A percentile compares a stretch with the other conserved stretches of the same genome.
phyloP scores from a whole-genome alignment of 1,139 yeast genomes.

The Suhomyces wounanorum region DNA sequence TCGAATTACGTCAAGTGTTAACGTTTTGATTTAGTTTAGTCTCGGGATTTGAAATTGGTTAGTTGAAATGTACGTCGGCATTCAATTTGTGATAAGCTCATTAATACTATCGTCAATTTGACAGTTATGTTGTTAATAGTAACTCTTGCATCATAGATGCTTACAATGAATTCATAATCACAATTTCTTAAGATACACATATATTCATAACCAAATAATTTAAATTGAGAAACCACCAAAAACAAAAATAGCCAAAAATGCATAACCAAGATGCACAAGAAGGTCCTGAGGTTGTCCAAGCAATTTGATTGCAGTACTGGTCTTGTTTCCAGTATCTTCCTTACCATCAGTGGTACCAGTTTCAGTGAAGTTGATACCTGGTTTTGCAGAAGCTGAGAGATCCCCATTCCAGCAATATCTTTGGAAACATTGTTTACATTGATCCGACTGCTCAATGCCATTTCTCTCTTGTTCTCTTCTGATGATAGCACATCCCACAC shows the following conservation, averaged over 20 bases:
- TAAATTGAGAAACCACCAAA: constrained; percentile 9
- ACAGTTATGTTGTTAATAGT: no score
- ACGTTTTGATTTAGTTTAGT: no score
- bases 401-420: constrained; percentile 47
- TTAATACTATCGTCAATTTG: no score
- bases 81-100: no score
- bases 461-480: constrained; percentile 46
- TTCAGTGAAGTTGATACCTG: constrained; percentile 42
- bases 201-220: not conserved
- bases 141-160: no score
- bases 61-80: no score
- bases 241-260: constrained; percentile 8
- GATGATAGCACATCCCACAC: constrained; percentile 48
- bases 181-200: not conserved
- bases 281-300: constrained; percentile 5
- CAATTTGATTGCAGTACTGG: constrained; percentile 6
- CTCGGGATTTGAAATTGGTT: no score
- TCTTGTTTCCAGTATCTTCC: constrained; percentile 23
- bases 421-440: constrained; percentile 41
- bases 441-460: constrained; percentile 39
- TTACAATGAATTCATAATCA: not conserved
- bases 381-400: constrained; percentile 14
- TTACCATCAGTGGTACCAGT: constrained; percentile 47
- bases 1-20: no score
- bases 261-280: constrained; percentile 8